These are phyloP conservation scores for Eutrema yunnanense DNA, from an alignment of 345 rosid genomes.

Conservation along the genomic window DNA sequence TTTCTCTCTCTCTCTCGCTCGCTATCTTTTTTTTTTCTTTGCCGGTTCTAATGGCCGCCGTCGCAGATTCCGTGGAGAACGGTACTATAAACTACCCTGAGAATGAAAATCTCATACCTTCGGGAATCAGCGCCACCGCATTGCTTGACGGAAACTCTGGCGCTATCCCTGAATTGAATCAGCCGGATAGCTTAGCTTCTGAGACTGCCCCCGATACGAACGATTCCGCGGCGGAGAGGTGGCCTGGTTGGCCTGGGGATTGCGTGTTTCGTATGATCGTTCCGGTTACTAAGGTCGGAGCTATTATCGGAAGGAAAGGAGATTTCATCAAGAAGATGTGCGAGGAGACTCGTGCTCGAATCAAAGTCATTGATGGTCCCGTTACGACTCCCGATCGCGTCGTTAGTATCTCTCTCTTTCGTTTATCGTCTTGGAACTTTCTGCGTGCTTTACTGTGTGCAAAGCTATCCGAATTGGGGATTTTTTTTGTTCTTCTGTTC, in stretches of 20 bases:
- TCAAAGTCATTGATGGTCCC: constrained; percentile 77
- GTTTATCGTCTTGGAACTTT: neutral
- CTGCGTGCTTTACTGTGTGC: neutral
- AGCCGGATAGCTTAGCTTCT: constrained; percentile 9
- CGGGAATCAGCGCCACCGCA: neutral
- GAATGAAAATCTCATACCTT: neutral
- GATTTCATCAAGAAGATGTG: constrained; percentile 89
- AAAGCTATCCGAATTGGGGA: neutral
- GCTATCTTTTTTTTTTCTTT: neutral
- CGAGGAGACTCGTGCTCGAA: constrained; percentile 80
- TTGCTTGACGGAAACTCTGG: neutral
- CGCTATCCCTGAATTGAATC: constrained; percentile 13
- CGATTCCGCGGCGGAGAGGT: constrained; percentile 35
- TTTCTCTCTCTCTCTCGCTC: neutral
- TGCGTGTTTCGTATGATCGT: constrained; percentile 77
- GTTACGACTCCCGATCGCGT: constrained; percentile 54
- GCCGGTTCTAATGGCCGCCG: constrained; percentile 29
- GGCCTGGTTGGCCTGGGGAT: constrained; percentile 96
- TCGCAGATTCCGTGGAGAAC: constrained; percentile 21
- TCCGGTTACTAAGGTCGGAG: constrained; percentile 67
- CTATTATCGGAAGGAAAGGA: constrained; percentile 85
- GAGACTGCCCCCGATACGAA: neutral
- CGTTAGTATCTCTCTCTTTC: constrained; percentile 32
- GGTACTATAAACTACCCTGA: neutral
- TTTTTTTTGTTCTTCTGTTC: neutral